A percentile compares a stretch with the other conserved stretches of the same genome.
Conservation (phyloP, 2,329 filamentous ascomycete genomes). For the Alternaria conjuncta region DNA sequence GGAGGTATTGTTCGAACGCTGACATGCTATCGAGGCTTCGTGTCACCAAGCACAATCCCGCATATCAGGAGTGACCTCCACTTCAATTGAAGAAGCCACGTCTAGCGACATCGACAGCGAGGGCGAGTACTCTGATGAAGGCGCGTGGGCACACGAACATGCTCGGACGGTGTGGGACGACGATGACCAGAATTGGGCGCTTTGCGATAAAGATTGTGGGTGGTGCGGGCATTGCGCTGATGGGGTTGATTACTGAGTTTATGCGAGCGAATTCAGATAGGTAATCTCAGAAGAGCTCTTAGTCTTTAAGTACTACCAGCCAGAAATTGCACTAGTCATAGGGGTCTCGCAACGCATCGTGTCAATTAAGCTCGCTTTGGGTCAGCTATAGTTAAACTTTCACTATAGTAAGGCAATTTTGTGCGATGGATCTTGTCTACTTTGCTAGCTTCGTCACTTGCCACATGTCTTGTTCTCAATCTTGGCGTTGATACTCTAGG, state of each 20-base stretch:
- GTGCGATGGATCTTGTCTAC: too few species aligned
- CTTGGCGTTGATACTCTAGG: too few species aligned
- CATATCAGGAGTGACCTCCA: not conserved
- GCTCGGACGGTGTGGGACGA: not conserved
- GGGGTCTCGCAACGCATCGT: too few species aligned
- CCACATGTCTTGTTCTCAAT: too few species aligned
- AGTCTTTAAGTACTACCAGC: not conserved
- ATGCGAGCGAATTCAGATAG: not conserved
- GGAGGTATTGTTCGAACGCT: not conserved
- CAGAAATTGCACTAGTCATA: not conserved
- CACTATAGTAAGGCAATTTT: too few species aligned
- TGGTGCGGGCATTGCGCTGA: not conserved
- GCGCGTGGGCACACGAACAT: too few species aligned
- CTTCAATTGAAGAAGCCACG: not conserved
- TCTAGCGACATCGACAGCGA: too few species aligned
- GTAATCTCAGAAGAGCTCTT: not conserved
- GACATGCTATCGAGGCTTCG: not conserved
- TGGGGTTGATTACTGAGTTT: not conserved
- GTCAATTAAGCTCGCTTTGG: too few species aligned
- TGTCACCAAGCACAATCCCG: not conserved
- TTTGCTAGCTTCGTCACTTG: too few species aligned
- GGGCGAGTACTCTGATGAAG: too few species aligned
- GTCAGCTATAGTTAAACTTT: too few species aligned
- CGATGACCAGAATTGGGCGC: not conserved
- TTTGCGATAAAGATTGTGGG: not conserved